Base-by-base conservation (phyloP, 169 alveolate species). In the Eimeria necatrix region DNA sequence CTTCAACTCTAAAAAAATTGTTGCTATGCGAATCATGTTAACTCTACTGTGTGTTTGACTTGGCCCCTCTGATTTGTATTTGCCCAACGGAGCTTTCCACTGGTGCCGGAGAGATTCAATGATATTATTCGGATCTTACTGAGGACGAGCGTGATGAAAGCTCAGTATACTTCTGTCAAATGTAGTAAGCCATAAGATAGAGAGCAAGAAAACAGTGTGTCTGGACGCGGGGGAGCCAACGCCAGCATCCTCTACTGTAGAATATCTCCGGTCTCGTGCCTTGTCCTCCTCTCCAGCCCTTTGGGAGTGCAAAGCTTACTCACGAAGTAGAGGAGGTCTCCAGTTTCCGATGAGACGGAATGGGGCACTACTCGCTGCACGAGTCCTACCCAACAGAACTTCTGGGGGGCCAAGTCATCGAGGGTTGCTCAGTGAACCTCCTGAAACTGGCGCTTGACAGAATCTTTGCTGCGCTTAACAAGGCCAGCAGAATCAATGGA, bases 391-490 rank as follows among this genome's bases (percentile, higher is more conserved):
- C 24, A 18, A 12, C 59, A 5, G 91, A 83, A 4, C 32, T 53
- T n/a, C 68, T 83, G 51, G 74, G 46, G 68, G 91, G 91, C 41
- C 91, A 83, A 52, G 26, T 53, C 91, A 71, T 83, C 60, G 76
- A 83, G 56, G 91, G 91, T 53, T 83, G 91, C 46, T 83, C 91
- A 4, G 91, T 83, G 22, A 22, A 26, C 24, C 26, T 56, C 71
- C 76, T 83, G 6, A 83, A 24, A 26, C 76, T 83, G 71, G 91
- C 91, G 46, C 91, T 83, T 52, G 74, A 83, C 73, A 22, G 74
- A 18, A 83, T 83, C 91, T 83, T 83, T 83, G 91, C 91, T 83
- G 51, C 91, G 10, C 91, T 83, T 10, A 24, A 46, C 76, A 56
- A 3, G 76, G 53, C 91, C n/a, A 52, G n/a, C 49, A 68, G 80